Base-by-base conservation (phyloP, 148 eudicot genomes). In the Rhododendron vialii region DNA sequence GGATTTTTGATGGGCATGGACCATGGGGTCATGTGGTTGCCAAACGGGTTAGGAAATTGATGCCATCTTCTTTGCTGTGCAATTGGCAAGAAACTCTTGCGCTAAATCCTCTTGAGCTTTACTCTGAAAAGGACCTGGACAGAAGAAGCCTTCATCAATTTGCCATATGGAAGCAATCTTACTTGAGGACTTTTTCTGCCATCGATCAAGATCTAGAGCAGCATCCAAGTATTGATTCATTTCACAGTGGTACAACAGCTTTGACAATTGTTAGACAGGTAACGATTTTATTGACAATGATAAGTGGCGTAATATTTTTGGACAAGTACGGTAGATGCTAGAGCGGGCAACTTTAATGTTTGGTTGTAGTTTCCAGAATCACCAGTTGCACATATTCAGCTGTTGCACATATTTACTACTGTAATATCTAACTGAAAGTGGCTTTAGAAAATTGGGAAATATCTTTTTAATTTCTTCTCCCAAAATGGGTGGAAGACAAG, bases 1-100 rank as follows among this genome's bases (percentile, higher is more conserved):
- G 99, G 65, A 90, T 96, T 48, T 96, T 94, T 89, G 99, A 96
- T 78, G 99, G 99, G 85, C 99, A 96, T 65, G 99, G 99, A 41
- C 95, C 98, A 22, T 91, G 96, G 97, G 99, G 99, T n/a, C 98
- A 96, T 82, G 88, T 91, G 84, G 95, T 95, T 71, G 78, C 96
- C n/a, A 94, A 91, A 88, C 92, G 89, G 85, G 97, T 96, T 41
- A 90, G 93, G 82, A 86, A 96, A 59, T 83, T 87, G 71, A 88
- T 96, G 94, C 98, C 98, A 74, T 86, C 94, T 77, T 86, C 89
- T 38, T 87, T 96, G 94, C 92, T 94, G 3, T 85, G 93, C 86
- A 84, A 89, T 88, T 95, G 98, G 98, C 96, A 95, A 86, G 93
- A 93, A 86, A 71, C 8, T 59, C 75, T 92, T 73, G 92, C 92